phyloP scores from a whole-genome alignment of 139 green algal genomes.

The Chlorella sp. region DNA sequence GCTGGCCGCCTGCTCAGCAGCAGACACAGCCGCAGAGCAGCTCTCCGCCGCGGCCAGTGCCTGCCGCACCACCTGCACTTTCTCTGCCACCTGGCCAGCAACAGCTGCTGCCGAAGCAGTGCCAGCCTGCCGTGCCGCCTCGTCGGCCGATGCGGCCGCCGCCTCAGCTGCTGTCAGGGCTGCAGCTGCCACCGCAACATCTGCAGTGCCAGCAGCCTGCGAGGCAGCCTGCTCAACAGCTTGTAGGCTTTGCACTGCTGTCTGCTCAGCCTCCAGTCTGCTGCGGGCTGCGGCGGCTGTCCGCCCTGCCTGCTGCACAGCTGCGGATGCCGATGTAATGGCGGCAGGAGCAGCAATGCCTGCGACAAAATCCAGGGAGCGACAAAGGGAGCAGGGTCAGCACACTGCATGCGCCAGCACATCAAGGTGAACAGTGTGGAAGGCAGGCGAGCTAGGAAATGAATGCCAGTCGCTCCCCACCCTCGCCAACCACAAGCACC shows the following conservation, averaged over 20 bases:
- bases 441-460: too few species aligned
- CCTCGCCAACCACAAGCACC: too few species aligned
- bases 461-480: too few species aligned
- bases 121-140: constrained; percentile 2
- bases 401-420: too few species aligned
- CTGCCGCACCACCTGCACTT: neutral
- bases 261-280: neutral
- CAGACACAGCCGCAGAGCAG: neutral
- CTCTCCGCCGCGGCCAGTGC: constrained; percentile 10
- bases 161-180: neutral
- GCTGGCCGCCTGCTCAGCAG: neutral
- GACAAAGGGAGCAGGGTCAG: too few species aligned
- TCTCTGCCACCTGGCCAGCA: neutral
- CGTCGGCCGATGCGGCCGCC: neutral
- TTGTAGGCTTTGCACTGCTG: neutral
- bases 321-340: neutral
- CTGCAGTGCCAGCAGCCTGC: neutral
- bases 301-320: constrained; percentile 7
- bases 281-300: too few species aligned
- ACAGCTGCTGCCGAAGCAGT: neutral
- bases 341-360: neutral
- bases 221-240: neutral
- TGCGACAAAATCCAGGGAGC: too few species aligned
- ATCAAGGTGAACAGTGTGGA: too few species aligned
- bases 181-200: neutral